phyloP scores from a whole-genome alignment of 306 rosid genomes.

The Casuarina equisetifolia region DNA sequence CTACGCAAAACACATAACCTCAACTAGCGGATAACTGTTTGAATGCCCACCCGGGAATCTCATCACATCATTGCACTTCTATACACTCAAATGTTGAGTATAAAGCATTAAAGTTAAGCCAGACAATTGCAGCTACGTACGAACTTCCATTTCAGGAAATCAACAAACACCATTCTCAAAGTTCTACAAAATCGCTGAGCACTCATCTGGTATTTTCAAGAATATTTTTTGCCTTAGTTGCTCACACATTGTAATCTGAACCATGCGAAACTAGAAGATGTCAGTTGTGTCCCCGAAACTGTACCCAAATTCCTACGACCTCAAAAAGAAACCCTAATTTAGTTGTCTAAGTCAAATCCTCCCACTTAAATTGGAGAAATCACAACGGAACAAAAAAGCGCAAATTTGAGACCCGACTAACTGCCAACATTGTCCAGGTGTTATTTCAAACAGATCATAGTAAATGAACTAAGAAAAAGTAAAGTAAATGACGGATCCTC shows the following conservation, averaged over 20 bases:
- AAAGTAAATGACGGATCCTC: conserved; percentile 4
- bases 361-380: not conserved
- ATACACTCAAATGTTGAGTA: not conserved
- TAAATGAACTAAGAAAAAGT: not conserved
- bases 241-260: not conserved
- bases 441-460: conserved; percentile 10
- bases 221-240: not conserved
- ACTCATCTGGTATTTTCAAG: not conserved
- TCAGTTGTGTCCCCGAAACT: not conserved
- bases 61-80: not conserved
- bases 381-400: not conserved
- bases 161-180: conserved; percentile 1
- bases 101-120: not conserved
- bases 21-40: too few species aligned
- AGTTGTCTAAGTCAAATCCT: not conserved
- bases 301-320: not conserved
- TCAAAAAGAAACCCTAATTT: not conserved
- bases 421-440: not conserved
- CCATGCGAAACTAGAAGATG: not conserved
- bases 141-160: not conserved
- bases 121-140: not conserved
- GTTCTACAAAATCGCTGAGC: not conserved
- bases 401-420: conserved; percentile 12
- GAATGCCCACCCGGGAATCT: not conserved
- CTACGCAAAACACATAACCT: not conserved